phyloP scores from a whole-genome alignment of 2,329 filamentous ascomycete genomes.

The Colletotrichum agaves region DNA sequence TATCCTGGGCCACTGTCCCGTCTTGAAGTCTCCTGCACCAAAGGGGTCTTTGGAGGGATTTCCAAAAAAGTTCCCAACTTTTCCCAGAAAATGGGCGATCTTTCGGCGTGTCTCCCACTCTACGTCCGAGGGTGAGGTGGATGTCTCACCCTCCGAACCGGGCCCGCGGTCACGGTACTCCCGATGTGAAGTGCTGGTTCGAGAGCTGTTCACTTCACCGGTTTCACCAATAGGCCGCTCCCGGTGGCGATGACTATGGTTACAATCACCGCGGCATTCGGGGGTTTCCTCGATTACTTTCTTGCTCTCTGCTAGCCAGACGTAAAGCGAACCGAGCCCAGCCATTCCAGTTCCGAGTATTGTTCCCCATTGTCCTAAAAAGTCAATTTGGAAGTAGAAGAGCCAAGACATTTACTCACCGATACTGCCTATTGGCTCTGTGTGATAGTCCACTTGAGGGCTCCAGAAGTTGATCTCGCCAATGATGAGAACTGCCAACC shows the following conservation, averaged over 20 bases:
- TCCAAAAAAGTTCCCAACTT: slow-evolving; percentile 57
- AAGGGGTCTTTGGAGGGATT: slow-evolving; percentile 59
- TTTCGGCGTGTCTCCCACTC: slow-evolving; percentile 37
- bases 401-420: slow-evolving; percentile 52
- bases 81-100: slow-evolving; percentile 55
- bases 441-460: slow-evolving; percentile 64
- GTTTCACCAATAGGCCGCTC: neutral
- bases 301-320: slow-evolving; percentile 56
- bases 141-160: neutral
- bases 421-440: slow-evolving; percentile 70
- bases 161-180: neutral
- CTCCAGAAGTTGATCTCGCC: slow-evolving; percentile 75
- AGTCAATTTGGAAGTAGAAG: neutral
- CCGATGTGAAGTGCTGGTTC: slow-evolving; percentile 2
- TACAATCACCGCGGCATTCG: slow-evolving; percentile 1
- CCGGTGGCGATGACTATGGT: slow-evolving; percentile 1
- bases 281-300: slow-evolving; percentile 38
- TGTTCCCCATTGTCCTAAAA: slow-evolving; percentile 67
- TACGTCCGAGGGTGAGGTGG: slow-evolving; percentile 33
- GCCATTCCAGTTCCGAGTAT: slow-evolving; percentile 69
- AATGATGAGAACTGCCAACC: slow-evolving; percentile 67
- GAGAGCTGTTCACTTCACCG: neutral
- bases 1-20: slow-evolving; percentile 63
- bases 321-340: slow-evolving; percentile 67
- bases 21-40: slow-evolving; percentile 60